Evolutionary conservation across 257 asterid species (phyloP).

Genomic region (Scutellaria minor): DNA sequence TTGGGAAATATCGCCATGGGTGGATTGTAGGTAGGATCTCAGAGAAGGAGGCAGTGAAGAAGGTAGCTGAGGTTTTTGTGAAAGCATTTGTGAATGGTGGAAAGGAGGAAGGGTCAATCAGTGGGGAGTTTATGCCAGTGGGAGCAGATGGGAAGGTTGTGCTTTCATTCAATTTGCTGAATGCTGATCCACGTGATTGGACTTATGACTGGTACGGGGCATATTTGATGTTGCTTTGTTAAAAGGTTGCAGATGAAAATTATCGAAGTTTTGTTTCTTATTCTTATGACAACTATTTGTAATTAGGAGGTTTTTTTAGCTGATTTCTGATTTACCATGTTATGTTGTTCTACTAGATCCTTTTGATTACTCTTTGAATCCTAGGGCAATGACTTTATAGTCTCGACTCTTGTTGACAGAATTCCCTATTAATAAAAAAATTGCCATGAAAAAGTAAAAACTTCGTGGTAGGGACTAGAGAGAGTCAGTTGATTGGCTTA

Average conservation of each 20-base stretch:
- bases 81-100: slow-evolving; percentile 82
- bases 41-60: slow-evolving; percentile 60
- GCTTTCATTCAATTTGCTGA: slow-evolving; percentile 92
- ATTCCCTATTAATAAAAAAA: background rate
- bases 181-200: slow-evolving; percentile 84
- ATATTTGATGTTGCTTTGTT: slow-evolving; percentile 24
- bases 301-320: slow-evolving; percentile 4
- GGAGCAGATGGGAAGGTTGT: slow-evolving; percentile 95
- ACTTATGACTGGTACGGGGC: slow-evolving; percentile 74
- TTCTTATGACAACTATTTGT: slow-evolving; percentile 15
- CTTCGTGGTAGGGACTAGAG: slow-evolving; percentile 16
- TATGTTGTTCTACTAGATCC: background rate
- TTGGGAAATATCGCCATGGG: slow-evolving; percentile 88
- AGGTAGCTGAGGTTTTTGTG: slow-evolving; percentile 73
- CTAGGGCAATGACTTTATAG: slow-evolving; percentile 26
- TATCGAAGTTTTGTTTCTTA: slow-evolving; percentile 14
- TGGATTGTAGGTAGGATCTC: slow-evolving; percentile 75
- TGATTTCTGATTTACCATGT: background rate
- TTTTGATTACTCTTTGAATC: slow-evolving; percentile 11
- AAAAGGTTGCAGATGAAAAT: slow-evolving; percentile 9
- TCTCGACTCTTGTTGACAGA: background rate
- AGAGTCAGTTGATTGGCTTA: slow-evolving; percentile 18
- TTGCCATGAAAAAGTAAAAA: background rate
- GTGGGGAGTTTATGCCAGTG: slow-evolving; percentile 96
- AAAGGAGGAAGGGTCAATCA: slow-evolving; percentile 75